A percentile compares a stretch with the other conserved stretches of the same genome.
These are phyloP conservation scores for Thalia dealbata DNA, from an alignment of 176 grass and related monocot genomes.

Conservation along the genomic window DNA sequence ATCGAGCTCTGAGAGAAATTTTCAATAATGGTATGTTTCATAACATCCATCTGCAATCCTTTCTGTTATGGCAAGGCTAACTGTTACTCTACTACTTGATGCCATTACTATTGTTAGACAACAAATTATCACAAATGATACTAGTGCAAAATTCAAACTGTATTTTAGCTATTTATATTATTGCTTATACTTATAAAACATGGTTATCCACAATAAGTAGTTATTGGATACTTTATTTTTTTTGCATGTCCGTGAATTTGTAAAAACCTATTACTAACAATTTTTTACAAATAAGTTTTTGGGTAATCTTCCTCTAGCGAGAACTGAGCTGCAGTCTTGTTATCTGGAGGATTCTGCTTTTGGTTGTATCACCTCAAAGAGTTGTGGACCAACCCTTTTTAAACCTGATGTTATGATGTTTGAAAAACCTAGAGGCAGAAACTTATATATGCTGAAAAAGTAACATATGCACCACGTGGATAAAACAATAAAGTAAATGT, in stretches of 20 bases:
- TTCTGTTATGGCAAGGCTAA: not conserved
- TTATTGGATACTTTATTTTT: not conserved
- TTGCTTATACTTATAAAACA: not conserved
- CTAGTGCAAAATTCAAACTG: not conserved
- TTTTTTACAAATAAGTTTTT: not conserved
- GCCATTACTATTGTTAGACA: not conserved
- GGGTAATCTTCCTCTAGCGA: not conserved
- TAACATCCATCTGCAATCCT: not conserved
- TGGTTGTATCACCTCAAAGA: not conserved
- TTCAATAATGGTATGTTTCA: slow-evolving; percentile 66
- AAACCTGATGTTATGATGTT: not conserved
- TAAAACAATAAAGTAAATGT: too few species aligned
- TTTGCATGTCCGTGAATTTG: not conserved
- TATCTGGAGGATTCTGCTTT: not conserved
- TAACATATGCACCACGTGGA: slow-evolving; percentile 1
- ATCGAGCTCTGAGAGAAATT: slow-evolving; percentile 90
- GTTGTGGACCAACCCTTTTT: not conserved
- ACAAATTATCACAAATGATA: not conserved
- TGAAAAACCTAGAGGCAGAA: not conserved
- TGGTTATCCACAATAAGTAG: not conserved
- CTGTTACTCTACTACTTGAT: not conserved
- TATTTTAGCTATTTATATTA: not conserved
- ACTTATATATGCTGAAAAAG: not conserved
- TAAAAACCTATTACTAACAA: not conserved
- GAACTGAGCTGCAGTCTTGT: not conserved